These are phyloP conservation scores for Periglandula ipomoeae DNA, from an alignment of 2,329 filamentous ascomycete species.

Conservation along the genomic window DNA sequence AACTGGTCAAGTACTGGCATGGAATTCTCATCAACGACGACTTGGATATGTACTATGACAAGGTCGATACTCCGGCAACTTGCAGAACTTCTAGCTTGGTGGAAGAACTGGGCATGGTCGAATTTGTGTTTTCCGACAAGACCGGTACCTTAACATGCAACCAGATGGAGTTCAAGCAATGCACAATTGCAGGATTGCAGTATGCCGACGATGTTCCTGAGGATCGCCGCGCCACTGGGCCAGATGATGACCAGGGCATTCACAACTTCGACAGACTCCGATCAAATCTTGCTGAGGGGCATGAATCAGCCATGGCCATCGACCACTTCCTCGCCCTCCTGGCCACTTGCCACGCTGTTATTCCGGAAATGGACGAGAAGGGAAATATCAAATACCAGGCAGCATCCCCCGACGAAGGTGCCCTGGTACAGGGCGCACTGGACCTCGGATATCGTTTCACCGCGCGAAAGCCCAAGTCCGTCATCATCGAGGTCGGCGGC, in stretches of 20 bases:
- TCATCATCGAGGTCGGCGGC: slow-evolving; percentile 71
- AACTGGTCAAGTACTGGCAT: slow-evolving; percentile 96
- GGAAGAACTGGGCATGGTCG: slow-evolving; percentile 94
- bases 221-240: slow-evolving; percentile 70
- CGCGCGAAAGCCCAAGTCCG: slow-evolving; percentile 79
- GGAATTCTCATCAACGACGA: slow-evolving; percentile 97
- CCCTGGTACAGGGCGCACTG: slow-evolving; percentile 87
- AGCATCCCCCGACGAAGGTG: slow-evolving; percentile 92
- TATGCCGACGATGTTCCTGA: slow-evolving; percentile 90
- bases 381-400: slow-evolving; percentile 94
- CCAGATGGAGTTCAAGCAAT: slow-evolving; percentile 97
- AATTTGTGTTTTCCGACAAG: slow-evolving; percentile 98
- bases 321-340: slow-evolving; percentile 83
- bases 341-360: slow-evolving; percentile 91
- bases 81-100: slow-evolving; percentile 94
- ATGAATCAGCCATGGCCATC: slow-evolving; percentile 42
- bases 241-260: slow-evolving; percentile 74
- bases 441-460: slow-evolving; percentile 81
- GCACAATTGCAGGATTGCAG: slow-evolving; percentile 84
- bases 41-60: slow-evolving; percentile 94
- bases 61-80: slow-evolving; percentile 88
- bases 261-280: slow-evolving; percentile 73
- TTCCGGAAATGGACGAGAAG: slow-evolving; percentile 77
- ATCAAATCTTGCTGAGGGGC: slow-evolving; percentile 53
- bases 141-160: slow-evolving; percentile 97